Base-by-base conservation (phyloP, 208 protist species). In the Leishmania gerbilli region DNA sequence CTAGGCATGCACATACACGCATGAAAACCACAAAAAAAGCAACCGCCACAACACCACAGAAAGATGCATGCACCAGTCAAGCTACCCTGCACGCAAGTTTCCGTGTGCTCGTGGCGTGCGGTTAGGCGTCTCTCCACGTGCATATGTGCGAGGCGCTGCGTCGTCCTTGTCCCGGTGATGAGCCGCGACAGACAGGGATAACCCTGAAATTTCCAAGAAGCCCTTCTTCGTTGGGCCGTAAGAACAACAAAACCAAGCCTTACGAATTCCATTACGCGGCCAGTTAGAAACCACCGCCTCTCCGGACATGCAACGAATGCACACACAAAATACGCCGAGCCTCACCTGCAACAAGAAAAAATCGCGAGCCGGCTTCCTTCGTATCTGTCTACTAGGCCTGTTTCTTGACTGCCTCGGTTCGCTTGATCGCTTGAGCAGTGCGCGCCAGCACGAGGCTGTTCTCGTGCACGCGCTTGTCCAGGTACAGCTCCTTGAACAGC, bases 371-470 rank as follows among this genome's bases (percentile, higher is more conserved):
- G 86, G 89, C 80, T 95, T 93, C 84, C 94, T 86, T 76, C 85
- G 88, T 71, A 95, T 72, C 7, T 95, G 88, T n/a, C 24, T 21
- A 9, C 24, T 95, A 86, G 53, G 95, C 92, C 21, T 84, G 78
- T 37, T 92, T 95, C 86, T 94, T 89, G 58, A 95, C 76, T 84
- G 95, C 86, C 82, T 95, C 92, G 1, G 90, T 88, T 49, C 90
- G 90, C 80, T 97, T 97, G 37, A 85, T 87, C 1, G 19, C 56
- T 8, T 7, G 7, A 62, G 56, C 21, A n/a, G 56, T 62, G 56
- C 56, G 56, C 71, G 53, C 71, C 37, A 82, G 60, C 64, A 86
- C 83, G 27, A 86, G 74, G n/a, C 72, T 79, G 74, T 80, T 74
- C 78, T 82, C 75, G 78, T 82, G 79, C 17, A 53, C 74, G 45